Evolutionary conservation across 2,329 filamentous ascomycete species (phyloP).

Genomic region (Rhynchosporium graminicola): DNA sequence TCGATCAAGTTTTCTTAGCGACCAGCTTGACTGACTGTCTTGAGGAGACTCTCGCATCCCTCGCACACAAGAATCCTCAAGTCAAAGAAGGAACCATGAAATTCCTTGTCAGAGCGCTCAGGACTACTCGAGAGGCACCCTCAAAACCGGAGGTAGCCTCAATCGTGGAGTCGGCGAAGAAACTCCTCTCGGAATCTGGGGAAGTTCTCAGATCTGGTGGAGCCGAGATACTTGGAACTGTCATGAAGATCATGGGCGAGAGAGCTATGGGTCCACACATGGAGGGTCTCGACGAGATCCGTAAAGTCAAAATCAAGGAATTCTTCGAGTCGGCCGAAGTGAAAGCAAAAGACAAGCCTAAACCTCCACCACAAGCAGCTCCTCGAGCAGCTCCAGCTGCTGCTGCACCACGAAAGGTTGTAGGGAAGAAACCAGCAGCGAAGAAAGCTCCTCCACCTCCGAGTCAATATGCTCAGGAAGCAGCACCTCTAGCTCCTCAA

Average conservation of each 20-base stretch:
- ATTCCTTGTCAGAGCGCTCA: constrained; percentile 86
- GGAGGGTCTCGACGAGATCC: constrained; percentile 91
- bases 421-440: constrained; percentile 44
- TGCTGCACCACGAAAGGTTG: constrained; percentile 48
- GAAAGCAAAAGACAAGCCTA: constrained; percentile 89
- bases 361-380: constrained; percentile 68
- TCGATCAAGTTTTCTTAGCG: constrained; percentile 68
- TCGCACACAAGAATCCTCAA: constrained; percentile 95
- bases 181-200: constrained; percentile 85
- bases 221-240: constrained; percentile 85
- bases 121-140: constrained; percentile 80
- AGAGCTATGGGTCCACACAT: constrained; percentile 91
- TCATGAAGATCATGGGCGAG: constrained; percentile 99
- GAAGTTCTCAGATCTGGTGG: constrained; percentile 84
- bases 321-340: constrained; percentile 81
- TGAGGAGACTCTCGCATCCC: constrained; percentile 83
- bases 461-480: constrained; percentile 50
- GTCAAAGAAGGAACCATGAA: constrained; percentile 95
- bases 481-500: constrained; percentile 59
- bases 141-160: constrained; percentile 78
- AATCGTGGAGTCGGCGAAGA: constrained; percentile 87
- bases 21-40: constrained; percentile 81
- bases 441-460: constrained; percentile 51
- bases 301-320: constrained; percentile 94
- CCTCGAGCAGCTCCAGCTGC: constrained; percentile 50